Conservation (phyloP, 768 basidiomycete genomes). For the Suillus luteus region DNA sequence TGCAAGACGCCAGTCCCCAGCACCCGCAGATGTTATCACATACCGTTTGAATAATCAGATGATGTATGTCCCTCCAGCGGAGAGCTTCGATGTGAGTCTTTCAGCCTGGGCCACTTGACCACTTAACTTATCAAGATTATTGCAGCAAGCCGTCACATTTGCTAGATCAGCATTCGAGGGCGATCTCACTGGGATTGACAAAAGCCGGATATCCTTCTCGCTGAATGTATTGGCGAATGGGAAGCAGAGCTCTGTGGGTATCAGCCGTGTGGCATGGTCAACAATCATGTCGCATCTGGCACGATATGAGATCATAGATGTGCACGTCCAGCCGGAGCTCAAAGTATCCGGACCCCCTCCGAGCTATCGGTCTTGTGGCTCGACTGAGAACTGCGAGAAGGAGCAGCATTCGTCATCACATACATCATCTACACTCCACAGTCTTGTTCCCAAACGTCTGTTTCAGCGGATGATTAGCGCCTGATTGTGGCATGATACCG, state of each 20-base stretch:
- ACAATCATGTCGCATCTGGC: conserved; percentile 41
- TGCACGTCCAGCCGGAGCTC: conserved; percentile 40
- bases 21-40: conserved; percentile 47
- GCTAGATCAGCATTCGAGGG: conserved; percentile 52
- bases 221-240: conserved; percentile 37
- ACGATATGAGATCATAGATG: conserved; percentile 51
- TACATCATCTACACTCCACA: background rate
- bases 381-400: conserved; percentile 20
- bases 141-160: conserved; percentile 50
- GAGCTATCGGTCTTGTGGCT: conserved; percentile 31
- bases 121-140: background rate
- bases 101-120: background rate
- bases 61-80: conserved; percentile 53
- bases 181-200: conserved; percentile 37
- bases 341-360: conserved; percentile 39
- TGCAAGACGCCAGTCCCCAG: conserved; percentile 22
- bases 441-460: conserved; percentile 18
- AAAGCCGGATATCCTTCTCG: conserved; percentile 47
- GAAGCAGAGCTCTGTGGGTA: conserved; percentile 42
- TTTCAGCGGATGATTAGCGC: conserved; percentile 14
- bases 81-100: conserved; percentile 43
- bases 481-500: background rate
- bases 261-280: conserved; percentile 55
- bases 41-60: conserved; percentile 46
- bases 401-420: background rate